Percentiles rank a stretch among this genome's conserved stretches.
Evolutionary conservation across 305 asterid species (phyloP).

Genomic region (Plantago coronopus): DNA sequence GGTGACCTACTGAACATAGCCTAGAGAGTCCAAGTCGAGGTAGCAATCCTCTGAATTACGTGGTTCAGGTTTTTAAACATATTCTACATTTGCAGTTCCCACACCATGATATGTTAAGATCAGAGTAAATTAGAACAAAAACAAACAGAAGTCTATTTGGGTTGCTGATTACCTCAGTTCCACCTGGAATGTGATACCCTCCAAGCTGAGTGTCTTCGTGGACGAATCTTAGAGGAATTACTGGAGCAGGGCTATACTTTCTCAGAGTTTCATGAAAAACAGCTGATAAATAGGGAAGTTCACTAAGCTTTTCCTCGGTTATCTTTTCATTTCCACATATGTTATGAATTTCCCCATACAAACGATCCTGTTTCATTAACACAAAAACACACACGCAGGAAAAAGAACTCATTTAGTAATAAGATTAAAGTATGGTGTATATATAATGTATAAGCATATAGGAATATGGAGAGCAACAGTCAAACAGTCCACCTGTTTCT

Average conservation of each 20-base stretch:
- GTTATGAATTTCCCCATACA: slow-evolving; percentile 36
- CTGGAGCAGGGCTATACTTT: slow-evolving; percentile 53
- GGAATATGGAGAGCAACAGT: neutral
- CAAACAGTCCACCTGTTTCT: slow-evolving; percentile 57
- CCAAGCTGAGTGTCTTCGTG: slow-evolving; percentile 58
- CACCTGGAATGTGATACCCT: slow-evolving; percentile 54
- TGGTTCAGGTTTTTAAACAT: too few relatives aligned
- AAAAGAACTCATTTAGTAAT: neutral
- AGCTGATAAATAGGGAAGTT: slow-evolving; percentile 56
- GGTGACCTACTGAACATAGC: too few relatives aligned
- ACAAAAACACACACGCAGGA: neutral
- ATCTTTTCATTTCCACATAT: slow-evolving; percentile 43
- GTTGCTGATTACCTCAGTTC: slow-evolving; percentile 46
- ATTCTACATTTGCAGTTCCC: too few relatives aligned
- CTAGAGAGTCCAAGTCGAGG: too few relatives aligned
- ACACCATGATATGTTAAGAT: too few relatives aligned
- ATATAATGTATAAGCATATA: too few relatives aligned
- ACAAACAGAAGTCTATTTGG: neutral
- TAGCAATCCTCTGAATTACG: too few relatives aligned
- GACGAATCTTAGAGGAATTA: slow-evolving; percentile 56
- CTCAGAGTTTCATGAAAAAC: slow-evolving; percentile 68
- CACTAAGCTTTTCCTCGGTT: slow-evolving; percentile 47
- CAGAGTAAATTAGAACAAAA: too few relatives aligned
- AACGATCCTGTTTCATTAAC: slow-evolving; percentile 31
- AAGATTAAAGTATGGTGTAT: neutral